Percentiles rank a stretch among this genome's conserved stretches.
Conservation (phyloP, 495 filamentous ascomycete genomes). For the Penicillium mononematosum region DNA sequence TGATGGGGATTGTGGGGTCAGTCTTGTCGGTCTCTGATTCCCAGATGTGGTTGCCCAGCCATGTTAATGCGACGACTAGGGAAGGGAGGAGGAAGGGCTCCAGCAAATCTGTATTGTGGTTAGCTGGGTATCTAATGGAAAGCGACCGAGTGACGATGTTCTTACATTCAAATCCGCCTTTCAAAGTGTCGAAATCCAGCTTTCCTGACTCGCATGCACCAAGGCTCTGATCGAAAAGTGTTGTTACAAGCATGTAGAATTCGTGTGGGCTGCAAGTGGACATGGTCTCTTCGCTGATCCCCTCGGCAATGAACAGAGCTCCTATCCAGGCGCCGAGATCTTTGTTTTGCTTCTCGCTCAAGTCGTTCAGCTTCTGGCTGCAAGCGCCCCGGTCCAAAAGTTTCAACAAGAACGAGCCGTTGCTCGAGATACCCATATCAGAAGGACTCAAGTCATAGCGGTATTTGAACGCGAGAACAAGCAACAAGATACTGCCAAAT, state of each 20-base stretch:
- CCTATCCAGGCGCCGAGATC: conserved; percentile 83
- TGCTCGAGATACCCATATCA: conserved; percentile 62
- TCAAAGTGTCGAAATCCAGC: conserved; percentile 76
- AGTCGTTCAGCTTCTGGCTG: conserved; percentile 59
- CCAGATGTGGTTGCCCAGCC: conserved; percentile 82
- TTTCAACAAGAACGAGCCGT: conserved; percentile 74
- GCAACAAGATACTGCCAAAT: conserved; percentile 82
- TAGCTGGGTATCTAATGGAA: conserved; percentile 5
- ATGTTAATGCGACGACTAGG: conserved; percentile 74
- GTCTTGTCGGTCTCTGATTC: conserved; percentile 56
- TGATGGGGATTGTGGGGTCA: conserved; percentile 61
- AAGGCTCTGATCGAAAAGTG: conserved; percentile 81
- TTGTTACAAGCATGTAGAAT: conserved; percentile 89
- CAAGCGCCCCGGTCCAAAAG: conserved; percentile 65
- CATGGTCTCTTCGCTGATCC: conserved; percentile 86
- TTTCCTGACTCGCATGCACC: conserved; percentile 68
- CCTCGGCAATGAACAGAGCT: conserved; percentile 81
- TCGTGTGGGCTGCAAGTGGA: conserved; percentile 88
- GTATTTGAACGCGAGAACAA: conserved; percentile 78
- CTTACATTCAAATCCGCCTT: conserved; percentile 85
- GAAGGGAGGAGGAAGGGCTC: conserved; percentile 89
- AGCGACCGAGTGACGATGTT: not conserved
- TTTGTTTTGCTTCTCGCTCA: conserved; percentile 70
- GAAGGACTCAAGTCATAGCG: conserved; percentile 71
- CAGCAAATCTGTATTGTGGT: conserved; percentile 61